Evolutionary conservation across 176 grass and related monocot species (phyloP).

Genomic region (Triticum monococcum): DNA sequence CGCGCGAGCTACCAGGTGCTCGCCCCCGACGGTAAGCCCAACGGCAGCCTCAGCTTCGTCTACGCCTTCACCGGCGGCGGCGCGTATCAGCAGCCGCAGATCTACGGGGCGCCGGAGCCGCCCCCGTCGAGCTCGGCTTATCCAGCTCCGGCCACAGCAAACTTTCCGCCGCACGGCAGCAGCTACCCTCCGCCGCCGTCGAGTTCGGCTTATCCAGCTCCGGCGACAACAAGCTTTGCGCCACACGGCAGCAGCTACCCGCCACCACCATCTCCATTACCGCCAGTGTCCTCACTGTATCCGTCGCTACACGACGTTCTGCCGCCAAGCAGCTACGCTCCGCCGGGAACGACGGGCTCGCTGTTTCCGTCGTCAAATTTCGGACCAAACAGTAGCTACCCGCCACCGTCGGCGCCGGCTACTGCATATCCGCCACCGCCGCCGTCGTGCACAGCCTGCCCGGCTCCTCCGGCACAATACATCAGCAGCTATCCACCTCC

Average conservation of each 20-base stretch:
- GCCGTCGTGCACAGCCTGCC: neutral
- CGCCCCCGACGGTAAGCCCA: conserved; percentile 53
- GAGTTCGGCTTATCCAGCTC: neutral
- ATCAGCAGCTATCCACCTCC: conserved; percentile 24
- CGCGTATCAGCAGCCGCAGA: conserved; percentile 8
- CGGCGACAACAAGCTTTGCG: neutral
- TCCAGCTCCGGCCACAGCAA: neutral
- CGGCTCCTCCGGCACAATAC: neutral
- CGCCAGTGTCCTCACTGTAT: conserved; percentile 17
- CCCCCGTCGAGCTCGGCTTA: neutral
- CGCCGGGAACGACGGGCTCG: neutral
- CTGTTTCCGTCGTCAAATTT: neutral
- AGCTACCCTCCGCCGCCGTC: conserved; percentile 12
- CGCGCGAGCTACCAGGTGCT: conserved; percentile 58
- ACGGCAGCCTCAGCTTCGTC: conserved; percentile 54
- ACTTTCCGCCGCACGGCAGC: conserved; percentile 12
- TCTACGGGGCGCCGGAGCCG: conserved; percentile 3
- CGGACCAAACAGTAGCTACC: conserved; percentile 10
- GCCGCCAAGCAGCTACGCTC: conserved; percentile 11
- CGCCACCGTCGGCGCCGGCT: neutral
- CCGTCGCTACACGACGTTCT: conserved; percentile 26
- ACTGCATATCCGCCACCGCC: conserved; percentile 24
- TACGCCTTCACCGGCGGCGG: conserved; percentile 22
- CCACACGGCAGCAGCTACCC: conserved; percentile 27
- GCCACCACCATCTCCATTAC: neutral